phyloP scores from a whole-genome alignment of 2,329 filamentous ascomycete species.

The Penicillium sp. region DNA sequence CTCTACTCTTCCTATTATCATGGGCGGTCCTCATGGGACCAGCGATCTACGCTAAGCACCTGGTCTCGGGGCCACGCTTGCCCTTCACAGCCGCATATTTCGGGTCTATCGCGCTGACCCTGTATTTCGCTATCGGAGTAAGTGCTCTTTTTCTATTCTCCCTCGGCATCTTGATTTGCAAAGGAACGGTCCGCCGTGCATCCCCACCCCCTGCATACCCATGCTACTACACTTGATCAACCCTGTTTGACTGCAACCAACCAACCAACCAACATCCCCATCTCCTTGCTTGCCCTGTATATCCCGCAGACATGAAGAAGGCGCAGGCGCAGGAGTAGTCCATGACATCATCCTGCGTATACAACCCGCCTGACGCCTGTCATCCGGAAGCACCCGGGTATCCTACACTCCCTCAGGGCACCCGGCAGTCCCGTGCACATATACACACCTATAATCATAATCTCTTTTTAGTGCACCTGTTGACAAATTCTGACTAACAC shows the following conservation, averaged over 20 bases:
- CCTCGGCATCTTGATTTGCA: conserved; percentile 12
- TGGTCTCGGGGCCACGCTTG: conserved; percentile 80
- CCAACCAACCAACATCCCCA: neutral
- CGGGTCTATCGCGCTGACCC: conserved; percentile 84
- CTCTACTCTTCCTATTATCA: conserved; percentile 84
- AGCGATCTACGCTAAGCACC: conserved; percentile 78
- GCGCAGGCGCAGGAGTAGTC: conserved; percentile 15
- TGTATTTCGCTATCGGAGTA: conserved; percentile 92
- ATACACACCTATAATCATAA: neutral
- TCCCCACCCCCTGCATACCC: conserved; percentile 11
- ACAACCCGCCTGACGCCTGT: conserved; percentile 12
- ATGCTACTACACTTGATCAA: conserved; percentile 1
- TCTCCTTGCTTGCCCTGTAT: neutral
- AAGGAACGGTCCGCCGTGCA: conserved; percentile 7
- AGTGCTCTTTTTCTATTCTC: conserved; percentile 51
- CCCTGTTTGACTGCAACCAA: conserved; percentile 10
- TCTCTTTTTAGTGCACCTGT: neutral
- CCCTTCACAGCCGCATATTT: conserved; percentile 96
- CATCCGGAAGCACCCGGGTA: conserved; percentile 14
- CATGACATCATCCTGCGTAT: conserved; percentile 15
- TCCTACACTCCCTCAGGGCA: neutral
- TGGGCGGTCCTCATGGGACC: conserved; percentile 96
- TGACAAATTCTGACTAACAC: neutral
- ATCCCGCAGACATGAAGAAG: neutral
- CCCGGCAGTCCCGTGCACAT: neutral